These are phyloP conservation scores for Colletotrichum tropicale DNA, from an alignment of 2,329 filamentous ascomycete genomes.

Conservation along the genomic window DNA sequence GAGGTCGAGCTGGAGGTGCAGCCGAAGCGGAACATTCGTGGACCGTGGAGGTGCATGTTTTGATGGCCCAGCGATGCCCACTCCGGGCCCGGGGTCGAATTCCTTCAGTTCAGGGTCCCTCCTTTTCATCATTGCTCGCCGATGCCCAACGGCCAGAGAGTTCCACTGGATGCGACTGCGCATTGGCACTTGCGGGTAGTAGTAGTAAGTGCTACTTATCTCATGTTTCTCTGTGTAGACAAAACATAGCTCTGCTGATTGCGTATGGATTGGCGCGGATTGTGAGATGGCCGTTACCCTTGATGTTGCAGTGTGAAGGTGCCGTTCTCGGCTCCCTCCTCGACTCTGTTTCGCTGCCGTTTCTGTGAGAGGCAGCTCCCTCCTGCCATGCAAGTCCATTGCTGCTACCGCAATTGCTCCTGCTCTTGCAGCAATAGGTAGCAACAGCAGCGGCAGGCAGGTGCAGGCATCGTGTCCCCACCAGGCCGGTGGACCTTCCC, in stretches of 20 bases:
- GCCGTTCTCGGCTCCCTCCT: neutral
- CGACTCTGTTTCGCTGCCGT: neutral
- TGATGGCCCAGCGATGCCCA: neutral
- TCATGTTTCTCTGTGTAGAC: neutral
- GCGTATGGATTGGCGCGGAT: neutral
- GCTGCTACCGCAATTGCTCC: neutral
- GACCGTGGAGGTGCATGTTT: neutral
- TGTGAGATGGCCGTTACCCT: neutral
- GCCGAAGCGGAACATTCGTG: neutral
- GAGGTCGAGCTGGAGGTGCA: neutral
- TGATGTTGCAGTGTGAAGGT: neutral
- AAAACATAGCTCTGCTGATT: neutral
- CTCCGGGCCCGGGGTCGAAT: neutral
- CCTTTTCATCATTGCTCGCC: neutral
- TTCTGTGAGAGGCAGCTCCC: neutral
- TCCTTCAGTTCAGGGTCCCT: constrained; percentile 16
- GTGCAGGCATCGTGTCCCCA: neutral
- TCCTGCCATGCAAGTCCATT: neutral
- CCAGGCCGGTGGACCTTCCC: neutral
- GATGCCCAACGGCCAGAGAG: neutral
- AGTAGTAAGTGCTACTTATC: neutral
- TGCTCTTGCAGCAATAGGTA: neutral
- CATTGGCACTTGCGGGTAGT: neutral
- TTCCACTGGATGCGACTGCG: neutral
- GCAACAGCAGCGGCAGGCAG: neutral